Base-by-base conservation (phyloP, 176 grass and related monocot genomes). In the Stipa capillata region DNA sequence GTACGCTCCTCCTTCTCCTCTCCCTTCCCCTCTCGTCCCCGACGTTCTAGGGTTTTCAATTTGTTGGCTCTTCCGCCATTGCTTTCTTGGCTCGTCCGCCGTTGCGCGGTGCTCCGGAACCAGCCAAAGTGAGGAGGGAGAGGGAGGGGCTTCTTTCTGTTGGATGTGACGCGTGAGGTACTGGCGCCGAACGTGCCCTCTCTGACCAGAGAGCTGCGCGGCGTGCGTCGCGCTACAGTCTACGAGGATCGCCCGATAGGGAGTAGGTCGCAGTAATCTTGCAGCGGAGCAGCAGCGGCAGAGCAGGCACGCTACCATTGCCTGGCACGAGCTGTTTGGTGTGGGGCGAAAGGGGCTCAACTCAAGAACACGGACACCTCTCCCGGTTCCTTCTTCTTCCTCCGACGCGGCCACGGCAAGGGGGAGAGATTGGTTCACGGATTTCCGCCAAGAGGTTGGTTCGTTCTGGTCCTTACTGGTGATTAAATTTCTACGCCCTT, bases 161-260 rank as follows among this genome's bases (percentile, higher is more conserved):
- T 68, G 73, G 62, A 66, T 47, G 82, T 68, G 69, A 77, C 16
- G 29, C 7, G 51, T n/a, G n/a, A n/a, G n/a, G n/a, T n/a, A n/a
- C n/a, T n/a, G n/a, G n/a, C n/a, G n/a, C n/a, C n/a, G n/a, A 27
- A 17, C 55, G 6, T 9, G 32, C 9, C 49, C 2, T 27, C 51
- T 33, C 78, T 70, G 65, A 70, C 78, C 36, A 37, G 36, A 32
- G 48, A n/a, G n/a, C n/a, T n/a, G n/a, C n/a, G n/a, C n/a, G n/a
- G n/a, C n/a, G n/a, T n/a, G n/a, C n/a, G n/a, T n/a, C n/a, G n/a
- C n/a, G n/a, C n/a, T n/a, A n/a, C n/a, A n/a, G n/a, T n/a, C 40
- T 45, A 27, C 42, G n/a, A 3, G 18, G 18, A 51, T 51, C n/a
- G 49, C 49, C 18, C 18, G 49, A n/a, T n/a, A 20, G 49, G 7